Base-by-base conservation (phyloP, 2,329 filamentous ascomycete species). In the Botrytis byssoidea region DNA sequence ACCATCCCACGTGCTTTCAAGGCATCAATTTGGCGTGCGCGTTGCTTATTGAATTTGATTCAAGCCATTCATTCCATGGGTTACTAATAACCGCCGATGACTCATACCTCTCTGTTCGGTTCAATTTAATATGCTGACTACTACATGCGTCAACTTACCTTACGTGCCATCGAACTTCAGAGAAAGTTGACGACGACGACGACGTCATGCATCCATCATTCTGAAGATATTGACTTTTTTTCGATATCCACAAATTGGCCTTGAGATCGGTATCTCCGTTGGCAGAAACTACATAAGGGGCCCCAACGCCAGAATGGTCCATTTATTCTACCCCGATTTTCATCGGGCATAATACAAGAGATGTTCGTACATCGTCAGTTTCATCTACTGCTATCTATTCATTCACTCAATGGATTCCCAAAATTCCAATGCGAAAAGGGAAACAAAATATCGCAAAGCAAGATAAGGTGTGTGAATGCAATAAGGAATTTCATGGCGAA, bases 11-110 rank as follows among this genome's bases (percentile, higher is more conserved):
- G 32, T 5, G 40, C 10, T 57, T 57, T 42, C 66, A 55, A 68
- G 48, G 66, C 66, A 57, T 29, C 67, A 44, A 32, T 44, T 44
- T 35, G 10, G 67, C 35, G 46, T 69, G 51, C 37, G 67, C n/a
- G 51, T 51, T 51, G 67, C 67, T 59, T 59, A 70, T 37, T 42
- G 32, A 68, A 40, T 22, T 46, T 46, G 9, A 12, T 48, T 25
- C 22, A 10, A 35, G 32, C 32, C 32, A 48, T 22, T 20, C 46
- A 48, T 9, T 51, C 12, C 48, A 51, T 14, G 48, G 25, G 4
- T 55, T n/a, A 55, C 48, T 51, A n/a, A 51, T 51, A 14, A n/a
- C 8, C 35, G 51, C 48, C 48, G 48, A 59, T 69, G 48, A 69
- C 37, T 69, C 48, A 59, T 25, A 42, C 18, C 25, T 29, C 9